Evolutionary conservation across 2,329 filamentous ascomycete genomes (phyloP), one percentile per base, ranked within the genome.

Genomic region (Penicillium sp.): DNA sequence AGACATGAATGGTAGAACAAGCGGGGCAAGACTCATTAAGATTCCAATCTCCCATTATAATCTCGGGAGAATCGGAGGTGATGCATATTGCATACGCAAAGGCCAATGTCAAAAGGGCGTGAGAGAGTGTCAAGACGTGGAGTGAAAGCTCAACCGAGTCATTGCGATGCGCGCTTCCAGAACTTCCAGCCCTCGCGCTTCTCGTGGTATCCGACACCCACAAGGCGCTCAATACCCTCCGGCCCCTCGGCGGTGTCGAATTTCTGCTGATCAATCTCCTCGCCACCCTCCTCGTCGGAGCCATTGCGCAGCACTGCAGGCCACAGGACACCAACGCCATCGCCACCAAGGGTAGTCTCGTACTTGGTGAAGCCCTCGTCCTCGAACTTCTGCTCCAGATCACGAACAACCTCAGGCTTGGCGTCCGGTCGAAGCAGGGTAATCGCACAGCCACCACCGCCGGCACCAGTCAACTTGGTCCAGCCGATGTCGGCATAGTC

Each of bases 391-490:
- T 80, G 72, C 65, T 94, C 86, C 16, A 98, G 79, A 10, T 82
- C 78, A 24, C 80, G 76, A 31, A 96, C 77, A 67, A 84, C 84
- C 60, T 85, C 79, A 16, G 73, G 68, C 6, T 85, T 72, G 1
- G 84, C 80, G 33, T 85, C 85, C 0, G 91, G 90, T 64, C 89
- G 89, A 50, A 99, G 81, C 4, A 99, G 81, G 0, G 94, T 96
- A 66, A 99, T 98, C 3, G 93, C 94, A 76, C 96, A 98, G 2
- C 95, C 95, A 57, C 95, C 96, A 13, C 95, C 96, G 22, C 95
- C 95, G 1, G 95, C 95, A 36, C 95, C 95, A 0, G 95, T 99
- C 58, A 99, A 84, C 75, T 99, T 99, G 13, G 95, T 97, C 93
- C 93, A 99, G 33, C 95, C 95, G 56, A 97, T 90, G 41, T 89